Evolutionary conservation across 352 stramenopile genomes (phyloP).

Genomic region (Phytophthora pini): DNA sequence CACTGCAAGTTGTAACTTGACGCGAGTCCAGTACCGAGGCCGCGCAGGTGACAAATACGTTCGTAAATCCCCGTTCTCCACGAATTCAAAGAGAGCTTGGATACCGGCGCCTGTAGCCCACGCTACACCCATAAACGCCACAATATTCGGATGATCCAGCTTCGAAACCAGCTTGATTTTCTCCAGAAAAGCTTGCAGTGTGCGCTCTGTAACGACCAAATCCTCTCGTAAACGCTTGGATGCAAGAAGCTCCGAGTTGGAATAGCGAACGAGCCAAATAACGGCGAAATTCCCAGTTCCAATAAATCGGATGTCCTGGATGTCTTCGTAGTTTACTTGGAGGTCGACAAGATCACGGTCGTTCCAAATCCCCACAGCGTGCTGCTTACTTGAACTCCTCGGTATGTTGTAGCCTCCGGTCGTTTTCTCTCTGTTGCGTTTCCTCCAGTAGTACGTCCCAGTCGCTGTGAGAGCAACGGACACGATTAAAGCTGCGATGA

Average conservation of each 20-base stretch:
- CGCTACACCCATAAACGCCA: conserved; percentile 35
- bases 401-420: conserved; percentile 1
- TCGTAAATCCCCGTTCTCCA: conserved; percentile 33
- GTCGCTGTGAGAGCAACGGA: conserved; percentile 5
- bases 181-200: conserved; percentile 27
- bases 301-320: conserved; percentile 28
- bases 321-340: conserved; percentile 25
- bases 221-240: conserved; percentile 34
- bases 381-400: conserved; percentile 10
- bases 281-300: conserved; percentile 24
- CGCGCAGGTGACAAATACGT: conserved; percentile 19
- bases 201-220: neutral
- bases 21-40: conserved; percentile 16
- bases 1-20: conserved; percentile 47
- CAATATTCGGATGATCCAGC: conserved; percentile 39
- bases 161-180: conserved; percentile 43
- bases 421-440: neutral
- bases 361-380: conserved; percentile 20
- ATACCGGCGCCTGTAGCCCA: conserved; percentile 36
- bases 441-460: conserved; percentile 16
- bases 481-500: conserved; percentile 3
- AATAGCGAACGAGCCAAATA: conserved; percentile 37
- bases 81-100: conserved; percentile 37
- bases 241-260: conserved; percentile 22
- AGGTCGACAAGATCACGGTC: conserved; percentile 25